Conservation (phyloP, 2,329 filamentous ascomycete species). For the Aspergillus tubingensis region DNA sequence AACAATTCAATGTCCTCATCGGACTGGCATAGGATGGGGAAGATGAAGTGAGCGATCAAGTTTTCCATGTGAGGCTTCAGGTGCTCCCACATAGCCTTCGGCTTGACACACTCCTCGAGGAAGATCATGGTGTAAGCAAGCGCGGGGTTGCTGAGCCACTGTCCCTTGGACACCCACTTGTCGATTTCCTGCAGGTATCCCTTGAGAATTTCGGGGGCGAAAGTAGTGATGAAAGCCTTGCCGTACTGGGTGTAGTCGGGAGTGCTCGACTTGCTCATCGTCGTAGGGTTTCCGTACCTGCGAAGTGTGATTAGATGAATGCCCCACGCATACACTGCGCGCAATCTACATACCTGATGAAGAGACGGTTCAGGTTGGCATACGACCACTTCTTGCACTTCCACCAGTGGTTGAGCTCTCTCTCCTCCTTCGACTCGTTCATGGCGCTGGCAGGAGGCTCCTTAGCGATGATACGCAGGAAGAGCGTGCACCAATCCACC, state of each 20-base stretch:
- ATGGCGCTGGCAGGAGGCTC: conserved; percentile 76
- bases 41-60: conserved; percentile 90
- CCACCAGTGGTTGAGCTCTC: conserved; percentile 97
- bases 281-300: conserved; percentile 86
- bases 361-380: conserved; percentile 93
- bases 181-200: conserved; percentile 93
- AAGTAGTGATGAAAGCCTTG: conserved; percentile 85
- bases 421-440: conserved; percentile 76
- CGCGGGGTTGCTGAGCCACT: conserved; percentile 93
- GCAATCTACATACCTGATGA: conserved; percentile 68
- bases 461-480: conserved; percentile 87
- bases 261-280: conserved; percentile 70
- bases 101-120: conserved; percentile 94
- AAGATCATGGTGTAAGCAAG: conserved; percentile 92
- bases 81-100: conserved; percentile 94
- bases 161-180: conserved; percentile 92
- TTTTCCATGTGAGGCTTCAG: conserved; percentile 92
- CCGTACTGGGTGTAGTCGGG: conserved; percentile 80
- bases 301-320: conserved; percentile 11
- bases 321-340: background rate
- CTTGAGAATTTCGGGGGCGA: conserved; percentile 95
- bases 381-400: conserved; percentile 99
- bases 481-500: conserved; percentile 94
- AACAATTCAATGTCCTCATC: conserved; percentile 93
- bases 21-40: conserved; percentile 89